A percentile compares a stretch with the other conserved stretches of the same genome.
Evolutionary conservation across 176 grass and related monocot genomes (phyloP).

Genomic region (Carex myosuroides): DNA sequence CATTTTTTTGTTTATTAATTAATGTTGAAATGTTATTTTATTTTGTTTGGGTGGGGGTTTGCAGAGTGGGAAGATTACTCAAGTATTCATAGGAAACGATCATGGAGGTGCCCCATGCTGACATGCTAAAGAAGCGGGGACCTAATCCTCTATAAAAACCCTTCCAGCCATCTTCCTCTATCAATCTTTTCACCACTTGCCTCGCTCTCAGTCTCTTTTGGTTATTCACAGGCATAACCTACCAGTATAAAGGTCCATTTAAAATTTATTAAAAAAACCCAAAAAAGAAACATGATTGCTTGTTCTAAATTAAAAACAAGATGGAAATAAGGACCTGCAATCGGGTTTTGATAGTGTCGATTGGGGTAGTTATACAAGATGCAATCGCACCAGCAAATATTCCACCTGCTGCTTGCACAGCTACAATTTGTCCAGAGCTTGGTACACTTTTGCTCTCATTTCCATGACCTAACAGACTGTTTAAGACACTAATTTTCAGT

Average conservation of each 20-base stretch:
- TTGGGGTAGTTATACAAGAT: slow-evolving; percentile 86
- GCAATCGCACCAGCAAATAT: slow-evolving; percentile 75
- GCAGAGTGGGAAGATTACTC: slow-evolving; percentile 37
- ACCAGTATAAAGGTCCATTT: neutral
- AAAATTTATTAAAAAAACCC: neutral
- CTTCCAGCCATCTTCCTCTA: slow-evolving; percentile 91
- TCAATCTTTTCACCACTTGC: slow-evolving; percentile 76
- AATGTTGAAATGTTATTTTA: neutral
- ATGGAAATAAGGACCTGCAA: slow-evolving; percentile 48
- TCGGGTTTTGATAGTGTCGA: slow-evolving; percentile 97
- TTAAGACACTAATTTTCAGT: neutral
- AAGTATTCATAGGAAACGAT: slow-evolving; percentile 96
- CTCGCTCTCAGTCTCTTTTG: slow-evolving; percentile 51
- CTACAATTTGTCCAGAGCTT: slow-evolving; percentile 57
- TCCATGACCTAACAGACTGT: slow-evolving; percentile 55
- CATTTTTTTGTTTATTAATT: neutral
- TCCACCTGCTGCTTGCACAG: slow-evolving; percentile 91
- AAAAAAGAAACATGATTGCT: neutral
- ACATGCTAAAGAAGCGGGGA: slow-evolving; percentile 94
- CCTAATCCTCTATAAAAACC: slow-evolving; percentile 93
- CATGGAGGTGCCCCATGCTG: slow-evolving; percentile 96
- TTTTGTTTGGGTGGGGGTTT: neutral
- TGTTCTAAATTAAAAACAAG: neutral
- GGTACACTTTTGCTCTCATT: slow-evolving; percentile 45
- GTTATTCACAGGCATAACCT: slow-evolving; percentile 60